Percentiles rank a stretch among this genome's conserved stretches.
Evolutionary conservation across 2,329 filamentous ascomycete genomes (phyloP).

Genomic region (Ophiostoma perfectum): DNA sequence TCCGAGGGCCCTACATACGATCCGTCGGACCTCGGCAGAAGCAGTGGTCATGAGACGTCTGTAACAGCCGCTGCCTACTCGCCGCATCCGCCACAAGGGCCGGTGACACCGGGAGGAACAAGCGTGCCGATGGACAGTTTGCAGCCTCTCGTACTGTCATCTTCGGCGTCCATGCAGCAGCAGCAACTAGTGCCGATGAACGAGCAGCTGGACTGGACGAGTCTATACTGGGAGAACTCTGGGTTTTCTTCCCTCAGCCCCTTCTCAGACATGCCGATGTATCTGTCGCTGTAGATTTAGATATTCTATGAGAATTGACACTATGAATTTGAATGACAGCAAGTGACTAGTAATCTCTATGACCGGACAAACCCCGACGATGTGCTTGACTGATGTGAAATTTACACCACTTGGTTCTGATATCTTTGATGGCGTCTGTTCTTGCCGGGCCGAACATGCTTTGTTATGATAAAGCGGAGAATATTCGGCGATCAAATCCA

Average conservation of each 20-base stretch:
- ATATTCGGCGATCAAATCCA: neutral
- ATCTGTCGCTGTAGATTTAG: conserved; percentile 16
- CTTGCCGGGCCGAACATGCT: too few relatives aligned
- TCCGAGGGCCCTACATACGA: neutral
- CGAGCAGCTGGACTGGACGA: conserved; percentile 24
- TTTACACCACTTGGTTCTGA: too few relatives aligned
- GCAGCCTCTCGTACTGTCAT: neutral
- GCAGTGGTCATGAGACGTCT: neutral
- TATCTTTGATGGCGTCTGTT: too few relatives aligned
- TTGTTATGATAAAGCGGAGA: too few relatives aligned
- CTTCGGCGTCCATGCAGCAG: neutral
- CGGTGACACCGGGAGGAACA: neutral
- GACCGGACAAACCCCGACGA: too few relatives aligned
- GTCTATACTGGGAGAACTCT: conserved; percentile 24
- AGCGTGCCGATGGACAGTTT: neutral
- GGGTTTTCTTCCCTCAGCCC: conserved; percentile 23
- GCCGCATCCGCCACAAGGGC: neutral
- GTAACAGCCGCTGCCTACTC: neutral
- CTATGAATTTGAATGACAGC: too few relatives aligned
- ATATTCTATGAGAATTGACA: neutral
- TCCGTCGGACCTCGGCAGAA: neutral
- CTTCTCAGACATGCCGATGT: conserved; percentile 23
- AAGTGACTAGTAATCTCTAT: too few relatives aligned
- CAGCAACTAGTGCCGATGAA: conserved; percentile 20
- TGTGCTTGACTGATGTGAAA: too few relatives aligned